Percentiles rank a stretch among this genome's conserved stretches.
Conservation (phyloP, 768 basidiomycete genomes). For the Boletus pseudo-olivaceus region DNA sequence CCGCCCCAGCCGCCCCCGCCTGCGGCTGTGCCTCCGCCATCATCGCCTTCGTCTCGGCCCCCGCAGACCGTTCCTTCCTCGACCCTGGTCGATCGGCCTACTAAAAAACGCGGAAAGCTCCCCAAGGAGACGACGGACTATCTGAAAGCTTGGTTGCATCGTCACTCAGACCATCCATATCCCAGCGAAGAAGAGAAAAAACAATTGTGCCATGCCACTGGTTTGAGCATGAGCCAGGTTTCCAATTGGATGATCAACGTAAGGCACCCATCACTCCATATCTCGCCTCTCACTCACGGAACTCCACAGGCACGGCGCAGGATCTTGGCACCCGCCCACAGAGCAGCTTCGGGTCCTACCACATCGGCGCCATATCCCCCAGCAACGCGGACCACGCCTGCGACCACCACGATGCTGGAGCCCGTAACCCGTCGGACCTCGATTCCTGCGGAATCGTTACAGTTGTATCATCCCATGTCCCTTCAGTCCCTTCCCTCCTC, state of each 20-base stretch:
- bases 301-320: conserved; percentile 66
- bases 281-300: conserved; percentile 11
- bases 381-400: conserved; percentile 33
- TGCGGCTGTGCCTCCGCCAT: conserved; percentile 37
- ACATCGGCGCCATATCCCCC: conserved; percentile 71
- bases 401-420: conserved; percentile 29
- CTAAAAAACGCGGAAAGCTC: conserved; percentile 81
- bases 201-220: conserved; percentile 80
- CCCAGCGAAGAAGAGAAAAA: conserved; percentile 91
- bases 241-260: conserved; percentile 95
- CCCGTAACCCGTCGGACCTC: conserved; percentile 55
- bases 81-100: conserved; percentile 69
- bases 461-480: conserved; percentile 77
- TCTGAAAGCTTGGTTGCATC: conserved; percentile 84
- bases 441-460: conserved; percentile 63
- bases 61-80: conserved; percentile 51
- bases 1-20: conserved; percentile 36
- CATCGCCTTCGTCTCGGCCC: conserved; percentile 46
- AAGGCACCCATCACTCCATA: conserved; percentile 26
- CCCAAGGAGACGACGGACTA: conserved; percentile 90
- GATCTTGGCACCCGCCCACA: conserved; percentile 79
- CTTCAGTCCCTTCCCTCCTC: conserved; percentile 49
- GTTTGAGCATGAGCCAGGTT: conserved; percentile 84
- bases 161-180: conserved; percentile 86
- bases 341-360: conserved; percentile 70